These are phyloP conservation scores for Vicia villosa DNA, from an alignment of 306 rosid genomes.

Conservation along the genomic window DNA sequence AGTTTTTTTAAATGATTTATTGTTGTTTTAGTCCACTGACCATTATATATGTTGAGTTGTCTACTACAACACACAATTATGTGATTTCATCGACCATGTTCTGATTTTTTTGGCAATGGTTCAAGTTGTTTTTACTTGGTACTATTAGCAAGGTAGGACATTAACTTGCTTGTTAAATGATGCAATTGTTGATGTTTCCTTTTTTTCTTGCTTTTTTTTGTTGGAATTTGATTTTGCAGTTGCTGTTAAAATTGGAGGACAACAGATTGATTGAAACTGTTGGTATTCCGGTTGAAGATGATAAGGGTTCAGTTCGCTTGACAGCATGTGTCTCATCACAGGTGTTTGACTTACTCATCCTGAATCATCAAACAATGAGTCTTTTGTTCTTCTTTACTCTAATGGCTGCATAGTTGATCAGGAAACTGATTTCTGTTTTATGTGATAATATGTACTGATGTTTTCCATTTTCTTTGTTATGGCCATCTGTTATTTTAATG, in stretches of 20 bases:
- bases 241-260: slow-evolving; percentile 87
- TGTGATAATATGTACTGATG: slow-evolving; percentile 22
- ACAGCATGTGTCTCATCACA: slow-evolving; percentile 98
- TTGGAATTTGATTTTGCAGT: slow-evolving; percentile 53
- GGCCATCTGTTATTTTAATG: slow-evolving; percentile 31
- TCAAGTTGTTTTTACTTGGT: slow-evolving; percentile 10
- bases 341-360: slow-evolving; percentile 47
- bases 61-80: neutral
- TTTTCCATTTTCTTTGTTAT: slow-evolving; percentile 16
- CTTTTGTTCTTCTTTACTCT: slow-evolving; percentile 27
- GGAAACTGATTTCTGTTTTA: slow-evolving; percentile 13
- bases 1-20: slow-evolving; percentile 14
- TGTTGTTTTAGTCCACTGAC: slow-evolving; percentile 8
- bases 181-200: slow-evolving; percentile 18
- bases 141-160: slow-evolving; percentile 23
- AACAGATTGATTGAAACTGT: slow-evolving; percentile 93
- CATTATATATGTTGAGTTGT: slow-evolving; percentile 21
- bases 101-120: slow-evolving; percentile 1
- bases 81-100: slow-evolving; percentile 17
- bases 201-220: slow-evolving; percentile 5
- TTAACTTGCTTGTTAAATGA: slow-evolving; percentile 28
- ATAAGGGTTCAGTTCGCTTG: slow-evolving; percentile 65
- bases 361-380: slow-evolving; percentile 18
- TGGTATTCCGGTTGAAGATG: slow-evolving; percentile 82
- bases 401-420: slow-evolving; percentile 25